Evolutionary conservation across 306 rosid genomes (phyloP), one percentile per base, ranked within the genome.

Genomic region (Citrullus colocynthis): DNA sequence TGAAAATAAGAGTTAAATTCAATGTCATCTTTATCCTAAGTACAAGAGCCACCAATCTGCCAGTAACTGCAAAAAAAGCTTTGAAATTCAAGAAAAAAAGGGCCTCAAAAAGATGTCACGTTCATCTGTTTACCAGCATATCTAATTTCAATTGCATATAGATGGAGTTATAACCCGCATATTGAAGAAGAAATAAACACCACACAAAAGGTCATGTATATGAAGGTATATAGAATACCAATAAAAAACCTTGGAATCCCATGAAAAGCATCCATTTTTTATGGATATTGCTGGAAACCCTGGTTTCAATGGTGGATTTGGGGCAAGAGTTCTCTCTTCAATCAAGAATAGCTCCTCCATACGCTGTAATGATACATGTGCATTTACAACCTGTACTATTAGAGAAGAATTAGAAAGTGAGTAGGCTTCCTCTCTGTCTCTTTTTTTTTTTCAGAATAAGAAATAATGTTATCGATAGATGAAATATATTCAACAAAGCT

Each of bases 261-360:
- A 93, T 16, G 97, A 93, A 83, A 93, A 91, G 81, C 77, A 76
- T 12, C 98, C 98, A 78, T 93, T 77, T 78, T 81, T 84, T 30
- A 93, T 89, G 76, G 91, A 88, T 45, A 93, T 88, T 76, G 93
- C 97, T 34, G 97, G 93, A 80, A 88, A 85, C 72, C 84, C 93
- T 6, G 87, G 88, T 76, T 87, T 83, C 82, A 90, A 77, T 36
- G 96, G 91, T 12, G 85, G 96, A 80, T 90, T 93, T 16, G 88
- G 91, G 52, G 66, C 79, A 56, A 89, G 85, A 81, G 80, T 69
- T 84, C 93, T 77, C 83, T 90, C 98, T 81, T 91, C 91, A 39
- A 82, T 81, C 74, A 84, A 87, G 80, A 93, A 74, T 20, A 93
- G 86, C 63, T 93, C 98, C 84, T 93, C 97, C 76, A 93, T 69